phyloP scores from a whole-genome alignment of 2,329 filamentous ascomycete genomes.

The Colletotrichum horii region DNA sequence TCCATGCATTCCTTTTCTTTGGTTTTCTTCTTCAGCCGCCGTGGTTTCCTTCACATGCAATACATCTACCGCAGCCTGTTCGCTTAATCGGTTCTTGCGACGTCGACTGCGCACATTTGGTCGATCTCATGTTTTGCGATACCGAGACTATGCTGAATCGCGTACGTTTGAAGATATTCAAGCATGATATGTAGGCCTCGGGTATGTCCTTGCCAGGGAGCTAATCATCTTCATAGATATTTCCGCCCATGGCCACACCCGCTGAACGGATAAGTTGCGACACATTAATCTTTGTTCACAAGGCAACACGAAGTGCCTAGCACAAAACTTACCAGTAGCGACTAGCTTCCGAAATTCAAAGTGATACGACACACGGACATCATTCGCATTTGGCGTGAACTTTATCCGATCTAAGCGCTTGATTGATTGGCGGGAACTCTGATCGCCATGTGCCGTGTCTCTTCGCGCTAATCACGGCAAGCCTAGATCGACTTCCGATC shows the following conservation, averaged over 20 bases:
- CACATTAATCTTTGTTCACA: not conserved
- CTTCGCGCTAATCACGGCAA: not conserved
- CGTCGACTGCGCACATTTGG: not conserved
- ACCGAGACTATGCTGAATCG: not conserved
- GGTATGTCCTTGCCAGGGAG: not conserved
- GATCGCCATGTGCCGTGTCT: not conserved
- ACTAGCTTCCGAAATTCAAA: not conserved
- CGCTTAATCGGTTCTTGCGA: not conserved
- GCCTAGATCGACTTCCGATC: not conserved
- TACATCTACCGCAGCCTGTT: not conserved
- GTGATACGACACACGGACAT: not conserved
- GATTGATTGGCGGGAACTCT: not conserved
- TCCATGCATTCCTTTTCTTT: not conserved
- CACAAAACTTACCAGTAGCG: not conserved
- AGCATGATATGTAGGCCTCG: not conserved
- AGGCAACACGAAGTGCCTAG: not conserved
- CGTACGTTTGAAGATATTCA: not conserved
- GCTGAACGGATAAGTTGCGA: not conserved
- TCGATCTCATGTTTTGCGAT: not conserved
- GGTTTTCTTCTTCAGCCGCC: not conserved
- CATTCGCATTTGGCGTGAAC: not conserved
- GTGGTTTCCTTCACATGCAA: not conserved
- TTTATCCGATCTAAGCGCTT: not conserved
- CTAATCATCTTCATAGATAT: not conserved
- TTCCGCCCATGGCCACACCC: not conserved